phyloP scores from a whole-genome alignment of 192 early-diverging fungal species.

The Entomortierella chlamydospora region DNA sequence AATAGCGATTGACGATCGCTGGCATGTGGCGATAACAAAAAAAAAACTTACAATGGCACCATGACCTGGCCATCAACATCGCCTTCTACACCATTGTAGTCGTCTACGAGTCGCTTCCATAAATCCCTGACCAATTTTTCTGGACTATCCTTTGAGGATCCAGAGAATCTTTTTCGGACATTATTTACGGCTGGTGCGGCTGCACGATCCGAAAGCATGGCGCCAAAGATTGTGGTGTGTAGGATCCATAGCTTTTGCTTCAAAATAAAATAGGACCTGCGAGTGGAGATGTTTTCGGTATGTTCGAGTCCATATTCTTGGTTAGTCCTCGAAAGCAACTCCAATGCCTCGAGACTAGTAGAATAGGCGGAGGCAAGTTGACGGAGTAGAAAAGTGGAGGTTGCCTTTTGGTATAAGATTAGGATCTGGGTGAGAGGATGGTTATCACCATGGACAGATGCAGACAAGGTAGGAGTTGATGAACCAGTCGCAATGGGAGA shows the following conservation, averaged over 20 bases:
- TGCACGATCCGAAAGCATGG: slow-evolving; percentile 51
- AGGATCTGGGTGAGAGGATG: slow-evolving; percentile 26
- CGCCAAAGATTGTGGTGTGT: slow-evolving; percentile 51
- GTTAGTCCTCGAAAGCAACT: slow-evolving; percentile 35
- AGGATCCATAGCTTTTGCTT: slow-evolving; percentile 56
- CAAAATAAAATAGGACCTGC: slow-evolving; percentile 30
- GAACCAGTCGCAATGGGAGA: slow-evolving; percentile 6
- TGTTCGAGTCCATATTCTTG: slow-evolving; percentile 32
- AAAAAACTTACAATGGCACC: slow-evolving; percentile 50
- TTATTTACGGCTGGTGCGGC: slow-evolving; percentile 4
- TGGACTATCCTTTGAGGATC: slow-evolving; percentile 32
- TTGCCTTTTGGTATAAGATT: slow-evolving; percentile 52
- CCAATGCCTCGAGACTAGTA: slow-evolving; percentile 33
- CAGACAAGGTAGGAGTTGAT: slow-evolving; percentile 8
- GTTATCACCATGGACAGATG: not conserved
- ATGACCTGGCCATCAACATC: slow-evolving; percentile 58
- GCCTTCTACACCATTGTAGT: slow-evolving; percentile 52
- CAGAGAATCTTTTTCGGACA: slow-evolving; percentile 26
- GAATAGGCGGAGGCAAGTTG: slow-evolving; percentile 48
- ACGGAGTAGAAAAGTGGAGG: slow-evolving; percentile 46
- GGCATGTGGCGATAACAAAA: not conserved
- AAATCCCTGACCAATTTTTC: slow-evolving; percentile 47
- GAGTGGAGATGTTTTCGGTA: slow-evolving; percentile 6
- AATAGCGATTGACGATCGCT: not conserved
- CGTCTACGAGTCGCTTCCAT: slow-evolving; percentile 47